These are phyloP conservation scores for Viola odorata DNA, from an alignment of 345 rosid species.

Conservation along the genomic window DNA sequence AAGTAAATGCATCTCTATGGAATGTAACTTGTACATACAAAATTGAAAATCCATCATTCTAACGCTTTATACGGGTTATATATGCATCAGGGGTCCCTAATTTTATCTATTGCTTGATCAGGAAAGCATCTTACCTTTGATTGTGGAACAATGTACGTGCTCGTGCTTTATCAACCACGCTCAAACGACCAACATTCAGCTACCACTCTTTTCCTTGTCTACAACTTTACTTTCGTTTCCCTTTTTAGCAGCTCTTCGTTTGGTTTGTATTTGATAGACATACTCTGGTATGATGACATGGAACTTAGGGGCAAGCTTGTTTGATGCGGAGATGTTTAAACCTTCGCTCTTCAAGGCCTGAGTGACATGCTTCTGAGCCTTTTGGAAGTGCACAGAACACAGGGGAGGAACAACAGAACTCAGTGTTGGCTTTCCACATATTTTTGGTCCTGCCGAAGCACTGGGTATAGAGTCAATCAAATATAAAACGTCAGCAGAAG, in stretches of 20 bases:
- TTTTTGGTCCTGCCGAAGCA: slow-evolving; percentile 54
- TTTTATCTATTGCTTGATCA: too few relatives aligned
- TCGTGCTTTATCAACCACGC: slow-evolving; percentile 5
- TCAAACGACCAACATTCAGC: slow-evolving; percentile 13
- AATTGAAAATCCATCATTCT: too few relatives aligned
- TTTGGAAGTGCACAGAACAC: slow-evolving; percentile 47
- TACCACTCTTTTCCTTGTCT: slow-evolving; percentile 32
- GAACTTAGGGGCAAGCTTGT: slow-evolving; percentile 57
- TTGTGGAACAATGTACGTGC: neutral
- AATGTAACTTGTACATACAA: too few relatives aligned
- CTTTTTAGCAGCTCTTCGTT: slow-evolving; percentile 43
- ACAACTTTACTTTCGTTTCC: slow-evolving; percentile 18
- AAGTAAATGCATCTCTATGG: too few relatives aligned
- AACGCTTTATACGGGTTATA: too few relatives aligned
- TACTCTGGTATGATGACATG: slow-evolving; percentile 55
- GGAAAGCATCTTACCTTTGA: slow-evolving; percentile 9
- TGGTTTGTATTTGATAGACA: slow-evolving; percentile 53
- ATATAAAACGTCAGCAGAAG: too few relatives aligned
- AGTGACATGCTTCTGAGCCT: slow-evolving; percentile 47
- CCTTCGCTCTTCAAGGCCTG: slow-evolving; percentile 61
- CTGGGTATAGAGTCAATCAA: slow-evolving; percentile 11
- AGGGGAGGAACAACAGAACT: slow-evolving; percentile 46
- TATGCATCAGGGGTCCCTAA: too few relatives aligned
- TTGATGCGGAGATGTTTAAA: slow-evolving; percentile 46
- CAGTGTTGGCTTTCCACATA: slow-evolving; percentile 55